These are phyloP conservation scores for Salvia rosmarinus DNA, from an alignment of 257 asterid genomes.

Conservation along the genomic window DNA sequence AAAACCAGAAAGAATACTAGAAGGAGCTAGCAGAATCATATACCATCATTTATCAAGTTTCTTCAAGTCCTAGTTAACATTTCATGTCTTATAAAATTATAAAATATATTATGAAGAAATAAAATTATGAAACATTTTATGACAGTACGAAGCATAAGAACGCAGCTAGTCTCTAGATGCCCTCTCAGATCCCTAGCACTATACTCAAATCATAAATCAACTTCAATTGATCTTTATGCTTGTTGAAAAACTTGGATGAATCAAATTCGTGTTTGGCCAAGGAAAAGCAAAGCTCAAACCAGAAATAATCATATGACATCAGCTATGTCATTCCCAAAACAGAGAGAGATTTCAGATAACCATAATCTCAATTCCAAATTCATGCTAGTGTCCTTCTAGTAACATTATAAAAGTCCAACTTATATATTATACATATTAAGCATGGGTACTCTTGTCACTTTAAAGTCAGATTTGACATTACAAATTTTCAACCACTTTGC, in stretches of 20 bases:
- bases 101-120: too few relatives aligned
- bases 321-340: background rate
- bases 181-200: background rate
- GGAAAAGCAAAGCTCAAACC: background rate
- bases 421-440: background rate
- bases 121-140: background rate
- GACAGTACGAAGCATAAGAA: background rate
- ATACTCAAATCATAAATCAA: background rate
- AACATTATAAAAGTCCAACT: background rate
- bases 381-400: background rate
- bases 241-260: slow-evolving; percentile 6
- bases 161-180: background rate
- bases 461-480: background rate
- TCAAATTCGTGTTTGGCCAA: slow-evolving; percentile 16
- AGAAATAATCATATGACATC: background rate
- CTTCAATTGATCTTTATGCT: background rate
- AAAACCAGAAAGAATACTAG: too few relatives aligned
- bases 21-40: too few relatives aligned
- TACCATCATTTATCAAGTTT: background rate
- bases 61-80: background rate
- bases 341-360: background rate
- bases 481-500: background rate
- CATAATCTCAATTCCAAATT: background rate
- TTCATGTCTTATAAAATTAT: too few relatives aligned
- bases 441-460: background rate